Conservation (phyloP, 2,329 filamentous ascomycete species). For the Xylaria sp. region DNA sequence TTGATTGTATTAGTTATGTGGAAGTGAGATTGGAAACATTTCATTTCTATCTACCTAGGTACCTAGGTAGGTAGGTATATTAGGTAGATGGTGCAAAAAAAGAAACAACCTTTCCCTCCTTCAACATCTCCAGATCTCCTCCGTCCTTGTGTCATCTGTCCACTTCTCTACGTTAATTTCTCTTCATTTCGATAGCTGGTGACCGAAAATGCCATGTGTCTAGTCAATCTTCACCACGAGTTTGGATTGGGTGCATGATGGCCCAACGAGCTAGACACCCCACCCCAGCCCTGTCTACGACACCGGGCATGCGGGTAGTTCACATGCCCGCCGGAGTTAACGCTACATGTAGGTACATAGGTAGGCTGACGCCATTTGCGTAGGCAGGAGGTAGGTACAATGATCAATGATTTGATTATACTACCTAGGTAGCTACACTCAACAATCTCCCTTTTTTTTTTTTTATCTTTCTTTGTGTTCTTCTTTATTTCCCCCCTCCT, state of each 20-base stretch:
- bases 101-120: too few relatives aligned
- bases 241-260: constrained; percentile 1
- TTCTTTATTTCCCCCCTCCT: background rate
- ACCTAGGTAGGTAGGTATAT: background rate
- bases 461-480: background rate
- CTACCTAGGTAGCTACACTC: background rate
- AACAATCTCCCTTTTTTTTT: background rate
- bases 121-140: too few relatives aligned
- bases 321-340: constrained; percentile 38
- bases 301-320: constrained; percentile 30
- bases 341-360: background rate
- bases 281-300: constrained; percentile 11
- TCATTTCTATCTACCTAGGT: too few relatives aligned
- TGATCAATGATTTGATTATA: background rate
- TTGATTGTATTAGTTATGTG: too few relatives aligned
- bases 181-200: constrained; percentile 1
- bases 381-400: background rate
- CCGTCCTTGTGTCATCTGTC: background rate
- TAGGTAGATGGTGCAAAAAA: background rate
- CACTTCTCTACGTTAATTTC: background rate
- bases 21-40: too few relatives aligned
- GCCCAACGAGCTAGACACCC: background rate
- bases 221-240: background rate
- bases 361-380: constrained; percentile 16
- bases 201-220: constrained; percentile 1